Base-by-base conservation (phyloP, 164 flowering plant species). In the Sedum album region DNA sequence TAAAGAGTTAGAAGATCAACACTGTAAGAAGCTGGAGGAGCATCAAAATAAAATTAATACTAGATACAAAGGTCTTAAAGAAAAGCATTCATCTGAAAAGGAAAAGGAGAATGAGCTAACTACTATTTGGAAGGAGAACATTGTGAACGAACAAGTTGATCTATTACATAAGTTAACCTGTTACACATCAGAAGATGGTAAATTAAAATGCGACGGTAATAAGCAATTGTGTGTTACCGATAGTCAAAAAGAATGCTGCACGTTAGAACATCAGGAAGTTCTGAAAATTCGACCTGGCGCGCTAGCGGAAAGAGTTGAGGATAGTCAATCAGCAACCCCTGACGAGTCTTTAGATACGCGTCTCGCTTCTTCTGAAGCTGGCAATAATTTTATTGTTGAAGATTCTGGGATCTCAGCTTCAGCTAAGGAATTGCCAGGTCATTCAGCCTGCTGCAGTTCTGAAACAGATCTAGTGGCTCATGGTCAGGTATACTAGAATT, bases 41-140 rank as follows among this genome's bases (percentile, higher is more conserved):
- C 76, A 74, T 41, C 66, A 74, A 42, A 23, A 21, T 21, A 69
- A 70, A 53, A 70, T 69, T 72, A 80, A 78, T 4, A 26, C 31
- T 28, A 65, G 69, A 60, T 78, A 75, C 39, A 77, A 81, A 72
- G 69, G 68, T 60, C 85, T 89, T 46, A 70, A 79, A 80, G 78
- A 57, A 21, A 66, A 8, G 65, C 85, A 82, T 0, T 68, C 38
- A 31, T 82, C 71, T 61, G 81, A 73, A 48, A 75, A 69, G 74
- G 70, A 74, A 23, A 73, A 70, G 60, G 74, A 84, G 73, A 61
- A 64, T 30, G 68, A 66, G 69, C 31, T 71, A 70, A 74, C 71
- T 44, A 69, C 71, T 65, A 44, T 38, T 25, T 79, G 76, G 80
- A 66, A 83, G 69, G 71, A 75, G 55, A 76, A 74, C 70, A 79